Evolutionary conservation across 352 stramenopile species (phyloP).

Genomic region (Globisporangium uncinulatum): DNA sequence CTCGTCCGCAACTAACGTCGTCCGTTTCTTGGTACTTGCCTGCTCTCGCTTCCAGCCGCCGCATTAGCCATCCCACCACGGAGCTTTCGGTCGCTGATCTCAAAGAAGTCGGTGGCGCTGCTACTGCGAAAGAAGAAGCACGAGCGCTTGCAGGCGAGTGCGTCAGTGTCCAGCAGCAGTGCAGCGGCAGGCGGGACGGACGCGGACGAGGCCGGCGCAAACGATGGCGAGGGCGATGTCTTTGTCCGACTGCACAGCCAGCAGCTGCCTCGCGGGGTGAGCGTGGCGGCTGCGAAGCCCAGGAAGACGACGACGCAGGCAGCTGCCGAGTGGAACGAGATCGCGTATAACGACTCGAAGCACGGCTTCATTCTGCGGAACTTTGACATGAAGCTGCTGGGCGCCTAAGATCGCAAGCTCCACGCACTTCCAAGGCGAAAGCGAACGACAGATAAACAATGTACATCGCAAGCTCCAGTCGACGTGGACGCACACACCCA

Average conservation of each 20-base stretch:
- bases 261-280: constrained; percentile 4
- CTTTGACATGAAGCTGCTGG: constrained; percentile 23
- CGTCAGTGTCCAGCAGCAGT: background rate
- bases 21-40: background rate
- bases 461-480: background rate
- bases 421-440: background rate
- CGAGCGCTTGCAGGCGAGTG: background rate
- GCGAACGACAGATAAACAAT: background rate
- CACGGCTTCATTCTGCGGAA: constrained; percentile 42
- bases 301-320: constrained; percentile 4
- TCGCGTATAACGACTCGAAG: constrained; percentile 23
- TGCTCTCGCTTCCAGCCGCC: background rate
- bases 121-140: constrained; percentile 19
- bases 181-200: too few species aligned
- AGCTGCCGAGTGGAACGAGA: constrained; percentile 27
- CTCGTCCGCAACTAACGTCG: background rate
- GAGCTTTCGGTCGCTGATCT: constrained; percentile 35
- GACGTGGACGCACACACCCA: background rate
- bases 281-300: background rate
- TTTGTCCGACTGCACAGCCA: constrained; percentile 26
- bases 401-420: background rate
- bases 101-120: constrained; percentile 31
- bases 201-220: background rate
- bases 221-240: constrained; percentile 13
- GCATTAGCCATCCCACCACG: constrained; percentile 17